Percentiles rank a stretch among this genome's conserved stretches.
Conservation (phyloP, 768 basidiomycete genomes). For the Leccinellum rugosiceps region DNA sequence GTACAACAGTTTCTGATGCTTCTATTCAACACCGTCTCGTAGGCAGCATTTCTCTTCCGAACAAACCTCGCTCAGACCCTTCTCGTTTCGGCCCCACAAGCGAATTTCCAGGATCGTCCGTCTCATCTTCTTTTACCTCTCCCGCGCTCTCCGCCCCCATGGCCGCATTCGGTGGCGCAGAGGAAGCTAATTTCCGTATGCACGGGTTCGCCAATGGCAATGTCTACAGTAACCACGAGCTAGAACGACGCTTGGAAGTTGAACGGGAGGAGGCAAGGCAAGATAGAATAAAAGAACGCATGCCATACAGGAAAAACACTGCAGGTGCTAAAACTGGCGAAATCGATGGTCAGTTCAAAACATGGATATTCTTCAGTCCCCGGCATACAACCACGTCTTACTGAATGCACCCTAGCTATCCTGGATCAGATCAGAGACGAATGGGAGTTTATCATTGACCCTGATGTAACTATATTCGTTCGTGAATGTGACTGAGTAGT, state of each 20-base stretch:
- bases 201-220: constrained; percentile 51
- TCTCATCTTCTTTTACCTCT: constrained; percentile 38
- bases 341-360: constrained; percentile 69
- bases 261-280: constrained; percentile 66
- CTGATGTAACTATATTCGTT: constrained; percentile 53
- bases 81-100: constrained; percentile 9
- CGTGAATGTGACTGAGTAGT: neutral
- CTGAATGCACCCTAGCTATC: constrained; percentile 49
- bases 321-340: constrained; percentile 67
- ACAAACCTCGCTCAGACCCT: constrained; percentile 17
- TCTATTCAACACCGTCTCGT: constrained; percentile 34
- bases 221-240: constrained; percentile 53
- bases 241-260: constrained; percentile 56
- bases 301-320: constrained; percentile 52
- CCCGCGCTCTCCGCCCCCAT: constrained; percentile 53
- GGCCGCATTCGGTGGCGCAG: constrained; percentile 67
- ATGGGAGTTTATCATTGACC: constrained; percentile 85
- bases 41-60: constrained; percentile 20
- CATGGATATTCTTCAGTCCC: neutral
- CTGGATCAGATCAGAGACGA: constrained; percentile 83
- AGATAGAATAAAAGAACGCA: constrained; percentile 64
- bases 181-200: constrained; percentile 44
- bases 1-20: constrained; percentile 46
- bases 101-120: constrained; percentile 16
- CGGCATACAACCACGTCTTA: neutral